A percentile compares a stretch with the other conserved stretches of the same genome.
These are phyloP conservation scores for Podospora appendiculata DNA, from an alignment of 495 filamentous ascomycete species.

Conservation along the genomic window DNA sequence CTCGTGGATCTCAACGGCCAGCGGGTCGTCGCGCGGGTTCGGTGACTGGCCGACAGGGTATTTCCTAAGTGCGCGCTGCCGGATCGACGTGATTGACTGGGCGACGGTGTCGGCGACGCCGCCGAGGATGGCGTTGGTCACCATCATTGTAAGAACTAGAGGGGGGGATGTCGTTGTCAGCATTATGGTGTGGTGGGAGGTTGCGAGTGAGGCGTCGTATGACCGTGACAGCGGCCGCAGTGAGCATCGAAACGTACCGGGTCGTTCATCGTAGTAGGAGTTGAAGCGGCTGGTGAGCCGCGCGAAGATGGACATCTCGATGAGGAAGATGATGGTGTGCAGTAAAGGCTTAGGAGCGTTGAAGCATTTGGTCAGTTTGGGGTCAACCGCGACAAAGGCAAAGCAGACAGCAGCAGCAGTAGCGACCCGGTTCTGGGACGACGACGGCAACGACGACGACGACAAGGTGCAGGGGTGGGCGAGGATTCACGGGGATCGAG, in stretches of 20 bases:
- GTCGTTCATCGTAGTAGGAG: constrained; percentile 79
- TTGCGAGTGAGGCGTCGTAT: too few species aligned
- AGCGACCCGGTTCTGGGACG: too few species aligned
- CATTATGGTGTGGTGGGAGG: background rate
- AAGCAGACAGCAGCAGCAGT: too few species aligned
- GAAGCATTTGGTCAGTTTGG: constrained; percentile 10
- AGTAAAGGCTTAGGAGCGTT: constrained; percentile 62
- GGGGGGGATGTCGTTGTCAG: constrained; percentile 1
- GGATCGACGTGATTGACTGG: constrained; percentile 82
- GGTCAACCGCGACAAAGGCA: background rate
- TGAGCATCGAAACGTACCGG: constrained; percentile 44
- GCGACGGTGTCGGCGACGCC: constrained; percentile 85
- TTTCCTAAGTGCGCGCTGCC: constrained; percentile 56
- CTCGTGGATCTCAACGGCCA: constrained; percentile 86
- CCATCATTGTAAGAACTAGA: constrained; percentile 92
- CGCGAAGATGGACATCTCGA: constrained; percentile 80
- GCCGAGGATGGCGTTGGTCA: constrained; percentile 89
- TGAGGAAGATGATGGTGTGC: constrained; percentile 74
- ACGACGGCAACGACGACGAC: too few species aligned
- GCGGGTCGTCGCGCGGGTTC: constrained; percentile 53
- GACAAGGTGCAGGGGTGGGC: background rate
- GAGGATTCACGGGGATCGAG: background rate
- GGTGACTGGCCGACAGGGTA: constrained; percentile 23
- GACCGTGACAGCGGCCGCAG: too few species aligned
- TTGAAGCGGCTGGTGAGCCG: constrained; percentile 83